Evolutionary conservation across 1,284 basidiomycete genomes (phyloP), one percentile per base, ranked within the genome.

Genomic region (Ganoderma multipileum): DNA sequence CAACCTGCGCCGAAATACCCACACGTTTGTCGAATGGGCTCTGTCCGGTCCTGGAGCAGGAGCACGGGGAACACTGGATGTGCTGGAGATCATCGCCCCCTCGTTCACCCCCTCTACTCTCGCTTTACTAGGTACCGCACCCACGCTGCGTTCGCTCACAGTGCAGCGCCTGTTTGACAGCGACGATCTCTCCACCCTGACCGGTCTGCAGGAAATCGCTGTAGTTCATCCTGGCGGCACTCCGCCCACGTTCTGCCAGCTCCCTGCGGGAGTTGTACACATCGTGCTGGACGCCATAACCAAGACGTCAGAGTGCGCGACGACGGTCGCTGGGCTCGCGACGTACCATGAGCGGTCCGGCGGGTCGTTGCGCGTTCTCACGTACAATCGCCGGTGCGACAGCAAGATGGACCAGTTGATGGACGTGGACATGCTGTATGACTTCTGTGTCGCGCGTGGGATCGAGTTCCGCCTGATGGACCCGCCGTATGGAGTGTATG

Each of bases 1-100:
- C 26, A 68, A 66, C 54, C 44, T 63, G 2, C 68, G 64, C 23
- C 68, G 66, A 30, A 33, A 14, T 3, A 61, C 71, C 38, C 66
- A 69, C 23, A 26, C 7, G 9, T 68, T 72, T 50, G 42, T 72
- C 52, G 66, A 64, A 41, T 69, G 71, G 71, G 71, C 68, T 11
- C 58, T 72, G 18, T 66, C 64, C 18, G 67, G 67, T 0, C 54
- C 67, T 20, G 63, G 50, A n/a, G 38, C 59, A 11, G 62, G 18
- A 3, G 26, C 42, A 28, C 20, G 18, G 39, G 33, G 38, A 7
- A 58, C 63, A 8, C n/a, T 70, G 12, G 66, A 70, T 38, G 63
- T 63, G 9, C 39, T 70, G 4, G 52, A 58, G n/a, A 18, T 67
- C 23, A 16, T 42, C 2, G 63, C 66, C 20, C 60, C 66, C 14